These are phyloP conservation scores for Rhynchospora tenuis DNA, from an alignment of 176 grass and related monocot genomes.

Conservation along the genomic window DNA sequence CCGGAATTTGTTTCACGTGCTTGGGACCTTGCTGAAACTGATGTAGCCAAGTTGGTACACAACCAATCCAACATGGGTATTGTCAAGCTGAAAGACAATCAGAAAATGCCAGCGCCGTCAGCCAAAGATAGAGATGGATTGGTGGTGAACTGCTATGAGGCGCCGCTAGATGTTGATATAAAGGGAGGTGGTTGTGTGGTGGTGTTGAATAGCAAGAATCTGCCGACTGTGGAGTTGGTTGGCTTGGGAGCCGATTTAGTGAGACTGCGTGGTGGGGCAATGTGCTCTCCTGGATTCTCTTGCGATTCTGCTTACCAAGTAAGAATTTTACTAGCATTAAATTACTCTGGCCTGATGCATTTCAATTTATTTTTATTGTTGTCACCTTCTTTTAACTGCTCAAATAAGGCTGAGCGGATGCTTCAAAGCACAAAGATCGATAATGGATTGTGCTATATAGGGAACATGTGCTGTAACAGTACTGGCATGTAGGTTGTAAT, in stretches of 20 bases:
- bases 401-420: no score
- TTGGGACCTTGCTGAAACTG: slow-evolving; percentile 53
- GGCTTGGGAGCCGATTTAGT: slow-evolving; percentile 73
- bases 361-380: not conserved
- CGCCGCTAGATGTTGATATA: slow-evolving; percentile 67
- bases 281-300: slow-evolving; percentile 89
- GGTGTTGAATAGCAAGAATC: slow-evolving; percentile 66
- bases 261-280: slow-evolving; percentile 55
- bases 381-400: not conserved
- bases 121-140: slow-evolving; percentile 41
- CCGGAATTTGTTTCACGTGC: slow-evolving; percentile 66
- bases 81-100: slow-evolving; percentile 35
- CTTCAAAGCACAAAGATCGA: no score
- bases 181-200: slow-evolving; percentile 56
- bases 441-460: not conserved
- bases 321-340: not conserved
- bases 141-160: slow-evolving; percentile 67
- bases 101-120: slow-evolving; percentile 34
- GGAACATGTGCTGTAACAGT: not conserved
- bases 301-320: slow-evolving; percentile 65
- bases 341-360: not conserved
- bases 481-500: not conserved
- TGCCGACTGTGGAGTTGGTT: slow-evolving; percentile 61
- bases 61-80: slow-evolving; percentile 44
- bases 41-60: slow-evolving; percentile 48